A percentile compares a stretch with the other conserved stretches of the same genome.
phyloP scores from a whole-genome alignment of 163 green algal species.

The Smithsoniella earleae region DNA sequence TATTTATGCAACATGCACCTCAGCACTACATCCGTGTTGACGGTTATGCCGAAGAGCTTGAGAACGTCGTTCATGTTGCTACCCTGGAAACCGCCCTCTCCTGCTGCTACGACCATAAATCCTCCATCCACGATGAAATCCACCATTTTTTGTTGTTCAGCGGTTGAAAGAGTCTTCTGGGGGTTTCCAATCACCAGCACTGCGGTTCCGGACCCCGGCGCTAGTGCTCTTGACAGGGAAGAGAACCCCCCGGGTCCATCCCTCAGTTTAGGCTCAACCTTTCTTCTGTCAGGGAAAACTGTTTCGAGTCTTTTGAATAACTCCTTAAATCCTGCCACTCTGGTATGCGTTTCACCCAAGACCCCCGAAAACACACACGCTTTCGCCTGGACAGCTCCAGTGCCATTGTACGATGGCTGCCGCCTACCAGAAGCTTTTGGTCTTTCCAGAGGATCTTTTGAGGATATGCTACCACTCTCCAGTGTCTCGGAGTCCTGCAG shows the following conservation, averaged over 20 bases:
- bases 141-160: slow-evolving; percentile 14
- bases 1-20: slow-evolving; percentile 68
- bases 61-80: slow-evolving; percentile 78
- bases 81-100: slow-evolving; percentile 33
- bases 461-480: not conserved
- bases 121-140: slow-evolving; percentile 28
- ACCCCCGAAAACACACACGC: slow-evolving; percentile 15
- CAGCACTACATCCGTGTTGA: slow-evolving; percentile 63
- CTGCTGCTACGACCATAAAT: slow-evolving; percentile 6
- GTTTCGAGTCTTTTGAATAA: not conserved
- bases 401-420: not conserved
- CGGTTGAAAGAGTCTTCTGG: not conserved
- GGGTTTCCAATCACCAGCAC: slow-evolving; percentile 10
- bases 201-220: not conserved
- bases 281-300: not conserved
- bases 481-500: not conserved
- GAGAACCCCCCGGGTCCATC: slow-evolving; percentile 12
- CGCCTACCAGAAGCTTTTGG: not conserved
- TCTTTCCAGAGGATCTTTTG: not conserved
- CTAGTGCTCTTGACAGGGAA: slow-evolving; percentile 16
- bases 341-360: slow-evolving; percentile 8
- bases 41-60: slow-evolving; percentile 63
- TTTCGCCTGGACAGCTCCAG: not conserved
- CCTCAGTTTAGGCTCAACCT: not conserved
- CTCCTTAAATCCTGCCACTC: slow-evolving; percentile 8